Evolutionary conservation across 139 green algal species (phyloP).

Genomic region (Raphidocelis subcapitata): DNA sequence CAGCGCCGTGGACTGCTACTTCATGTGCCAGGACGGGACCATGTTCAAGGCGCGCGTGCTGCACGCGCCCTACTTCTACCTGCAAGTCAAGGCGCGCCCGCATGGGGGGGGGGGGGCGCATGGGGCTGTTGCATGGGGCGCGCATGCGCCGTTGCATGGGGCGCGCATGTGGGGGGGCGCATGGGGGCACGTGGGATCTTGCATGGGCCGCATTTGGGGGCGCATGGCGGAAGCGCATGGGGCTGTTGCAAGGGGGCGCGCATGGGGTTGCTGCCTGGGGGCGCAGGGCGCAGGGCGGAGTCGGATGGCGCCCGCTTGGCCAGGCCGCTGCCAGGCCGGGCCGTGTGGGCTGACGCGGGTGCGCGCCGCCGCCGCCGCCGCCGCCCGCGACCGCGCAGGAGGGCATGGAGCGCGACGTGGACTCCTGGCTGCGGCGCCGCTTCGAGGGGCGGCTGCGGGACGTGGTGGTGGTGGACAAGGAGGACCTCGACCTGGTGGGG

Average conservation of each 20-base stretch:
- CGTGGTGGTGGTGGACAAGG: conserved; percentile 72
- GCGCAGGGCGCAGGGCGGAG: too few species aligned
- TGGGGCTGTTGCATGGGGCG: background rate
- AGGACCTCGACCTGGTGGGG: conserved; percentile 93
- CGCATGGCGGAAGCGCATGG: too few species aligned
- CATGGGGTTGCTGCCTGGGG: too few species aligned
- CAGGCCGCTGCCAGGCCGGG: background rate
- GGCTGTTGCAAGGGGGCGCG: too few species aligned
- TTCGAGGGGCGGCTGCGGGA: conserved; percentile 71
- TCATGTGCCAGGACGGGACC: conserved; percentile 91
- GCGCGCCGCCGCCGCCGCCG: background rate
- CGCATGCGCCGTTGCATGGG: background rate
- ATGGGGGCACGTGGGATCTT: too few species aligned
- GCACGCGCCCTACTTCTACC: conserved; percentile 93
- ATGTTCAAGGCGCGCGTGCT: conserved; percentile 91
- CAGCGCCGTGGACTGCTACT: conserved; percentile 89
- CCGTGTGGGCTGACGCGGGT: background rate
- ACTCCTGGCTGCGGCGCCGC: conserved; percentile 76
- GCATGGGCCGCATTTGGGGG: too few species aligned
- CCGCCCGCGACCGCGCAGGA: conserved; percentile 1
- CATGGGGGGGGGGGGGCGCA: too few species aligned
- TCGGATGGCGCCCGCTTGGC: background rate
- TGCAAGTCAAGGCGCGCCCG: conserved; percentile 62
- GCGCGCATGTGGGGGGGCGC: background rate
- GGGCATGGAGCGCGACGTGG: conserved; percentile 83